A percentile compares a stretch with the other conserved stretches of the same genome.
Conservation (phyloP, 768 basidiomycete species). For the Amylocystis lapponica region DNA sequence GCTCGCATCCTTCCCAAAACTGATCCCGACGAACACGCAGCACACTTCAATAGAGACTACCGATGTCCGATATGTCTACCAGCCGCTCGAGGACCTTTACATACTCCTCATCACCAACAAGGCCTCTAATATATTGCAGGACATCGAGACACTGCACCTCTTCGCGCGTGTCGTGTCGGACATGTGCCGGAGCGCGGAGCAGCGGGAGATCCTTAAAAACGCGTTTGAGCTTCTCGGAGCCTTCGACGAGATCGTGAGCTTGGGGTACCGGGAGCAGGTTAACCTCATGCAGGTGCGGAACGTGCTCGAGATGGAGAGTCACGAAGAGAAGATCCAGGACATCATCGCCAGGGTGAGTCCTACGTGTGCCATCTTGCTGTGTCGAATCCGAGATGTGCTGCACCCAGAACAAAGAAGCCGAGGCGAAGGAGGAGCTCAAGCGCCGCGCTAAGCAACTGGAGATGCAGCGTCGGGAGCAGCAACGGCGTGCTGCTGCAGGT, state of each 20-base stretch:
- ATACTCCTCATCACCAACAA: conserved; percentile 98
- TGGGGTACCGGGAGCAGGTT: conserved; percentile 80
- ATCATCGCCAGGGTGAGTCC: conserved; percentile 85
- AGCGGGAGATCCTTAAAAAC: conserved; percentile 85
- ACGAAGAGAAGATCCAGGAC: conserved; percentile 94
- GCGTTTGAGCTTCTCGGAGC: conserved; percentile 92
- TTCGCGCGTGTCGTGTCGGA: conserved; percentile 93
- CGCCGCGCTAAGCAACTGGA: conserved; percentile 96
- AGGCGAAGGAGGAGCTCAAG: conserved; percentile 98
- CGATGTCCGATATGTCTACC: conserved; percentile 95
- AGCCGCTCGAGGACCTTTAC: conserved; percentile 94
- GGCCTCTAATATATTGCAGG: conserved; percentile 97
- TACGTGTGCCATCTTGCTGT: not conserved
- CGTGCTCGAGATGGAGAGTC: conserved; percentile 84
- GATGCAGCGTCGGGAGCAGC: conserved; percentile 94
- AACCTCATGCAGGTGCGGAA: conserved; percentile 75
- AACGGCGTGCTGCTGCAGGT: conserved; percentile 58
- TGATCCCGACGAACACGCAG: conserved; percentile 91
- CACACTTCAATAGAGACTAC: conserved; percentile 95
- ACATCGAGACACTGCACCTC: conserved; percentile 93
- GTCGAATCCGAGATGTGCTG: not conserved
- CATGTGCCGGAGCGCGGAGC: conserved; percentile 79
- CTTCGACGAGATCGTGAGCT: conserved; percentile 92
- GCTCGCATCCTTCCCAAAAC: conserved; percentile 93
- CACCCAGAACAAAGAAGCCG: conserved; percentile 91